phyloP scores from a whole-genome alignment of 108 stramenopile species.

The Skeletonema potamos region DNA sequence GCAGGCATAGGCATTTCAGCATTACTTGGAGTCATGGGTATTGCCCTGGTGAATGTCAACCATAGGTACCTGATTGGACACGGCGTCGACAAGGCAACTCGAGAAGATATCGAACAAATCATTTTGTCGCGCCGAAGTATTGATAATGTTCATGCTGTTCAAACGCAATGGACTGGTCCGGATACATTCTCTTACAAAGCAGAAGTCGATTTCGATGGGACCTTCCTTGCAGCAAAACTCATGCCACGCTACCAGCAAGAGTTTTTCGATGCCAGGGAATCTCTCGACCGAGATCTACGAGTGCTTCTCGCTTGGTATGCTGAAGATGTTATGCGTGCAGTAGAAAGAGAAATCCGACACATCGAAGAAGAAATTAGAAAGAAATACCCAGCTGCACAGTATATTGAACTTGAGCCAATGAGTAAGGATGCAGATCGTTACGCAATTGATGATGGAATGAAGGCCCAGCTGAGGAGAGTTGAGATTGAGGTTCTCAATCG shows the following conservation, averaged over 20 bases:
- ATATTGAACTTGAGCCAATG: constrained; percentile 98
- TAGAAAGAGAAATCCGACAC: constrained; percentile 93
- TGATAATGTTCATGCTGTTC: constrained; percentile 87
- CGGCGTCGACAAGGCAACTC: constrained; percentile 83
- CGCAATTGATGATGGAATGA: constrained; percentile 85
- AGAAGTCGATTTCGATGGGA: constrained; percentile 99
- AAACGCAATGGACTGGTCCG: constrained; percentile 96
- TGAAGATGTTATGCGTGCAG: constrained; percentile 95
- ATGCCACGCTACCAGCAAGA: constrained; percentile 81
- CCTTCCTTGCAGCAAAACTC: constrained; percentile 93
- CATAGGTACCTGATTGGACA: constrained; percentile 93
- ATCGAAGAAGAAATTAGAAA: constrained; percentile 92
- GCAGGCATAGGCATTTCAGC: constrained; percentile 90
- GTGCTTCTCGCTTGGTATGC: constrained; percentile 94
- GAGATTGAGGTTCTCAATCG: constrained; percentile 70
- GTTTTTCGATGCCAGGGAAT: constrained; percentile 56
- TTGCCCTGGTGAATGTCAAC: constrained; percentile 84
- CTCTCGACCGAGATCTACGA: constrained; percentile 78
- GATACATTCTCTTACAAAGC: constrained; percentile 98
- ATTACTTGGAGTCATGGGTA: constrained; percentile 88
- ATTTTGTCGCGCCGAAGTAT: constrained; percentile 77
- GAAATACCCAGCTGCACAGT: constrained; percentile 93
- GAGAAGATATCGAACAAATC: constrained; percentile 85
- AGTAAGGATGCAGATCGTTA: constrained; percentile 76
- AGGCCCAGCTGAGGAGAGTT: constrained; percentile 62